Percentiles rank a stretch among this genome's conserved stretches.
phyloP scores from a whole-genome alignment of 139 green algal species.

The Closterium sp. region DNA sequence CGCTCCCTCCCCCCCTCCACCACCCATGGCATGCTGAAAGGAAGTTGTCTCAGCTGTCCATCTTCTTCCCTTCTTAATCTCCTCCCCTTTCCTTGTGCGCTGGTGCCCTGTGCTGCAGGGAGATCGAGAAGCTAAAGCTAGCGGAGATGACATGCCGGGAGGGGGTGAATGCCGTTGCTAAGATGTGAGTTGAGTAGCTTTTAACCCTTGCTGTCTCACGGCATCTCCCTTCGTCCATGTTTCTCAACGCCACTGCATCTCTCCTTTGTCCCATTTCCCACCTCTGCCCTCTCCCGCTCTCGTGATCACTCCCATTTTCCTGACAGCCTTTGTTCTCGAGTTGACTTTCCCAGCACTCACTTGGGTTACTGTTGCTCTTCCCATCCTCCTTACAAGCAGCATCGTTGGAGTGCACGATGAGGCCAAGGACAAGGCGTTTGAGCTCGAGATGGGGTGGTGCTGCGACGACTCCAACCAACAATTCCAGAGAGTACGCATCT shows the following conservation, averaged over 20 bases:
- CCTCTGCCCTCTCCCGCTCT: background rate
- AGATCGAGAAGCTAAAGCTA: slow-evolving; percentile 98
- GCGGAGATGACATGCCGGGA: slow-evolving; percentile 81
- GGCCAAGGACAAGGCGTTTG: slow-evolving; percentile 92
- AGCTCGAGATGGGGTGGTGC: slow-evolving; percentile 96
- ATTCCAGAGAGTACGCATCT: slow-evolving; percentile 75
- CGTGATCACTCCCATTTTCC: too few species aligned
- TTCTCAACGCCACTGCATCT: background rate
- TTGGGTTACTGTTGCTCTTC: background rate
- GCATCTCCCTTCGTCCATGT: background rate
- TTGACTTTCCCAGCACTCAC: too few species aligned
- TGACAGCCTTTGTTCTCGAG: too few species aligned
- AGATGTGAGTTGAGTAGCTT: slow-evolving; percentile 73
- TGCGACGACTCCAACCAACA: slow-evolving; percentile 79
- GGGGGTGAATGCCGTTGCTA: slow-evolving; percentile 84
- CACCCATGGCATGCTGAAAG: too few species aligned
- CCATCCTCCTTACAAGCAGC: slow-evolving; percentile 20
- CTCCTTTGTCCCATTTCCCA: background rate
- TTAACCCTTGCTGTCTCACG: too few species aligned
- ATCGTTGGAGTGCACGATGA: slow-evolving; percentile 93
- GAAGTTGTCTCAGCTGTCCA: too few species aligned
- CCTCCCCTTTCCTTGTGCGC: background rate
- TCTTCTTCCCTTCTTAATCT: background rate
- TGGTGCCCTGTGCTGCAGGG: slow-evolving; percentile 45
- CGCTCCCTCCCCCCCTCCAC: too few species aligned